phyloP scores from a whole-genome alignment of 345 rosid genomes.

The Geranium rotundifolium region DNA sequence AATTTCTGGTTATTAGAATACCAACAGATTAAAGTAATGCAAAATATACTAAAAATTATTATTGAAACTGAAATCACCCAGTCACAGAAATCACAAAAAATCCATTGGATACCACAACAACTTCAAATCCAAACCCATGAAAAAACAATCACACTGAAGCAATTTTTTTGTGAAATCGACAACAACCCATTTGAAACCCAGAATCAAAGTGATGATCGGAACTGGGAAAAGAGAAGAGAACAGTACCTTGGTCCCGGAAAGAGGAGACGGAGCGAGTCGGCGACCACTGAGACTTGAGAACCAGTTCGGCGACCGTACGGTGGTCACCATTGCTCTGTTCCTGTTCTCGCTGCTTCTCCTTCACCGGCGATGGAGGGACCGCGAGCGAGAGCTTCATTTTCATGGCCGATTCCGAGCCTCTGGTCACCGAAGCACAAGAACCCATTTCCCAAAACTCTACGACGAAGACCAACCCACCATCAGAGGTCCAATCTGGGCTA shows the following conservation, averaged over 20 bases:
- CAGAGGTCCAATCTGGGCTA: too few relatives aligned
- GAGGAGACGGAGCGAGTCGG: neutral
- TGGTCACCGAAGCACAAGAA: constrained; percentile 29
- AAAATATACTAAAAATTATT: too few relatives aligned
- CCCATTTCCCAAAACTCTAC: constrained; percentile 24
- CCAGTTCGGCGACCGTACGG: constrained; percentile 7
- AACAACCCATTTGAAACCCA: neutral
- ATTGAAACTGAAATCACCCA: too few relatives aligned
- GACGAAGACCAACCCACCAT: too few relatives aligned
- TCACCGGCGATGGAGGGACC: constrained; percentile 34
- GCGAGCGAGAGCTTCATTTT: constrained; percentile 19
- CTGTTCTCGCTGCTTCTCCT: constrained; percentile 11
- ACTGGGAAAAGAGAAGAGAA: too few relatives aligned
- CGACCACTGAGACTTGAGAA: constrained; percentile 5
- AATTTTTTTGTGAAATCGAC: neutral
- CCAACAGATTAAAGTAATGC: too few relatives aligned
- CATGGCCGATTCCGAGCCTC: constrained; percentile 22
- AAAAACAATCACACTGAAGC: too few relatives aligned
- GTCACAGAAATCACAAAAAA: too few relatives aligned
- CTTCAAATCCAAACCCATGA: too few relatives aligned
- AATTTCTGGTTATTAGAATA: too few relatives aligned
- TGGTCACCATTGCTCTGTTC: neutral
- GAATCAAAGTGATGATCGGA: neutral
- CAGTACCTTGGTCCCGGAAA: neutral
- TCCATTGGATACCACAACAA: too few relatives aligned